Evolutionary conservation across 2,329 filamentous ascomycete genomes (phyloP).

Genomic region (Fusarium caatingaense): DNA sequence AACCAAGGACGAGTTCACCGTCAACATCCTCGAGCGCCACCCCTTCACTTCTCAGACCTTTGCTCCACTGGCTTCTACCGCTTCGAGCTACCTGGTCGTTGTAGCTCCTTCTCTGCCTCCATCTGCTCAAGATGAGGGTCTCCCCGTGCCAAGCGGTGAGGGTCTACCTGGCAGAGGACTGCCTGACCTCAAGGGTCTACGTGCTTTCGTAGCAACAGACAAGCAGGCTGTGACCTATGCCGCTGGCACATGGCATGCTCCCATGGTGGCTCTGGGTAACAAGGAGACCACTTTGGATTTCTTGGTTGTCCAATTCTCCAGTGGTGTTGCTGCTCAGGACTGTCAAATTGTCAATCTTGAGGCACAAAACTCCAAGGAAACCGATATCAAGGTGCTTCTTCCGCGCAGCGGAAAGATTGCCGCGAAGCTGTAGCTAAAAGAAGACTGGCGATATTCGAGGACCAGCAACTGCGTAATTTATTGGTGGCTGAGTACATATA

Average conservation of each 20-base stretch:
- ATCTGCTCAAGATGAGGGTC: constrained; percentile 37
- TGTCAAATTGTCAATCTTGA: constrained; percentile 78
- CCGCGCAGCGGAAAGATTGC: constrained; percentile 22
- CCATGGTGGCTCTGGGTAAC: constrained; percentile 86
- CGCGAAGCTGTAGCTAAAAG: constrained; percentile 25
- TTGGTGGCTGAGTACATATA: constrained; percentile 30
- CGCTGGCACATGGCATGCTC: constrained; percentile 93
- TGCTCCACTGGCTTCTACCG: constrained; percentile 72
- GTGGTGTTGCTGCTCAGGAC: constrained; percentile 84
- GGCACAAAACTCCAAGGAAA: constrained; percentile 50
- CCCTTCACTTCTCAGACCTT: constrained; percentile 97
- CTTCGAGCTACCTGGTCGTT: constrained; percentile 79
- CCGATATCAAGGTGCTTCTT: constrained; percentile 53
- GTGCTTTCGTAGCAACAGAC: constrained; percentile 82
- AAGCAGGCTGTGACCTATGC: constrained; percentile 91
- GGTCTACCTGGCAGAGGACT: constrained; percentile 69
- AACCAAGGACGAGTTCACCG: constrained; percentile 59
- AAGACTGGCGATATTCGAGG: constrained; percentile 28
- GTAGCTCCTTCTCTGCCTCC: constrained; percentile 81
- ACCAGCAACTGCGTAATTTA: constrained; percentile 20
- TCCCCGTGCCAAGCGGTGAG: constrained; percentile 47
- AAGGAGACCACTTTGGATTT: constrained; percentile 76
- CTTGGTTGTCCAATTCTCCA: constrained; percentile 88
- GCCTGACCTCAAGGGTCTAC: constrained; percentile 77
- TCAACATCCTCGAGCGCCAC: constrained; percentile 86